phyloP scores from a whole-genome alignment of 2,329 filamentous ascomycete species.

The Monosporascus sp. region DNA sequence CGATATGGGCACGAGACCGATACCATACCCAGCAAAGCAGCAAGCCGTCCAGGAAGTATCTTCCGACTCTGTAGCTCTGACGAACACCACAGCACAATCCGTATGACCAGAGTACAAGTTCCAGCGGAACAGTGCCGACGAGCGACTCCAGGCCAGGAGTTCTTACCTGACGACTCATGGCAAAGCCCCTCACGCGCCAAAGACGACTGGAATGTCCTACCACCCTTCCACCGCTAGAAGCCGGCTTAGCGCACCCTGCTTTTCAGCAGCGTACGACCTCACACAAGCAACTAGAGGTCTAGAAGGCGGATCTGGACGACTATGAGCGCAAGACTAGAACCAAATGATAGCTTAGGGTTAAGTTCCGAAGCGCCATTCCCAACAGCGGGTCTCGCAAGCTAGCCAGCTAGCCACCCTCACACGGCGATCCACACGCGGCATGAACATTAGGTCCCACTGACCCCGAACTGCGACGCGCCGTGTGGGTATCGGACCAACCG shows the following conservation, averaged over 20 bases:
- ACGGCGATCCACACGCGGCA: constrained; percentile 44
- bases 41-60: constrained; percentile 22
- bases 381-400: constrained; percentile 29
- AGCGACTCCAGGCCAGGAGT: constrained; percentile 66
- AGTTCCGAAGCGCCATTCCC: constrained; percentile 75
- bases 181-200: constrained; percentile 51
- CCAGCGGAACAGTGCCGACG: constrained; percentile 68
- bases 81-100: constrained; percentile 24
- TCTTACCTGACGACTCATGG: constrained; percentile 79
- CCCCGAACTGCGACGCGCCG: constrained; percentile 56
- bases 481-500: constrained; percentile 30
- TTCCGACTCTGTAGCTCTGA: constrained; percentile 17
- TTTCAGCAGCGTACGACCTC: constrained; percentile 45
- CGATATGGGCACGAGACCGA: constrained; percentile 14
- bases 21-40: constrained; percentile 19
- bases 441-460: constrained; percentile 49
- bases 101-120: constrained; percentile 48
- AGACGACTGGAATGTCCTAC: constrained; percentile 54
- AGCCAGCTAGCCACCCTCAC: constrained; percentile 37
- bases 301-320: constrained; percentile 68
- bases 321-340: constrained; percentile 69
- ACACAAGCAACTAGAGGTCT: constrained; percentile 36
- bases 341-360: constrained; percentile 88
- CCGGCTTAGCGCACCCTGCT: constrained; percentile 35
- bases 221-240: constrained; percentile 42